Evolutionary conservation across 805 yeast species (phyloP).

Genomic region (Candida tibetensis): DNA sequence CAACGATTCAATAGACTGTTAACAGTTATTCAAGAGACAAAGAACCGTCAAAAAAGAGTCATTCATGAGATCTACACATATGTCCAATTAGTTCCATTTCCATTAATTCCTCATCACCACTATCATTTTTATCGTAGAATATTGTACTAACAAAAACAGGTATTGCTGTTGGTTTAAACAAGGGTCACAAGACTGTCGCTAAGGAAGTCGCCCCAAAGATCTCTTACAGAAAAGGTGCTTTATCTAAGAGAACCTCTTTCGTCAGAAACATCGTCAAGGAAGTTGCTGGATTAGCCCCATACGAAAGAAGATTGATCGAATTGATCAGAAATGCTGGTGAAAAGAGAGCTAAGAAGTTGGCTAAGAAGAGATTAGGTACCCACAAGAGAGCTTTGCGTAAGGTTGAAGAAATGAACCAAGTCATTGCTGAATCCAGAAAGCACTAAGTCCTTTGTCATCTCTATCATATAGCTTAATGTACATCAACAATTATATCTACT

Average conservation of each 20-base stretch:
- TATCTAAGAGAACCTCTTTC: conserved; percentile 92
- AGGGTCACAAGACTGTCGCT: conserved; percentile 96
- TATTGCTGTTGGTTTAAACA: conserved; percentile 98
- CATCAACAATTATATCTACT: conserved; percentile 10
- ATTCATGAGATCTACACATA: too few relatives aligned
- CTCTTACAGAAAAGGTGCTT: conserved; percentile 95
- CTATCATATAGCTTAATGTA: conserved; percentile 12
- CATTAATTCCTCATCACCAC: too few relatives aligned
- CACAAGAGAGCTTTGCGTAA: conserved; percentile 99
- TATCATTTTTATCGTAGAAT: too few relatives aligned
- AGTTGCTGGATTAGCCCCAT: conserved; percentile 99
- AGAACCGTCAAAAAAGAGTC: too few relatives aligned
- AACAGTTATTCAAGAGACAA: too few relatives aligned
- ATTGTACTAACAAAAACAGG: conserved; percentile 41
- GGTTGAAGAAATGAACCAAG: conserved; percentile 96
- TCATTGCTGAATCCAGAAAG: conserved; percentile 97
- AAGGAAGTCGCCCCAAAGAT: conserved; percentile 66
- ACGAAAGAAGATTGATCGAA: conserved; percentile 99
- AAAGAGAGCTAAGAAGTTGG: conserved; percentile 99
- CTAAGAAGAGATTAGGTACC: conserved; percentile 99
- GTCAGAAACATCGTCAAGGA: conserved; percentile 95
- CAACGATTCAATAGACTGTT: too few relatives aligned
- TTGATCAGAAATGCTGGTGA: conserved; percentile 99
- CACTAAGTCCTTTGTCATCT: conserved; percentile 48
- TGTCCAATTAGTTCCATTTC: too few relatives aligned